A percentile compares a stretch with the other conserved stretches of the same genome.
These are phyloP conservation scores for Aspergillus avenaceus DNA, from an alignment of 495 filamentous ascomycete species.

Conservation along the genomic window DNA sequence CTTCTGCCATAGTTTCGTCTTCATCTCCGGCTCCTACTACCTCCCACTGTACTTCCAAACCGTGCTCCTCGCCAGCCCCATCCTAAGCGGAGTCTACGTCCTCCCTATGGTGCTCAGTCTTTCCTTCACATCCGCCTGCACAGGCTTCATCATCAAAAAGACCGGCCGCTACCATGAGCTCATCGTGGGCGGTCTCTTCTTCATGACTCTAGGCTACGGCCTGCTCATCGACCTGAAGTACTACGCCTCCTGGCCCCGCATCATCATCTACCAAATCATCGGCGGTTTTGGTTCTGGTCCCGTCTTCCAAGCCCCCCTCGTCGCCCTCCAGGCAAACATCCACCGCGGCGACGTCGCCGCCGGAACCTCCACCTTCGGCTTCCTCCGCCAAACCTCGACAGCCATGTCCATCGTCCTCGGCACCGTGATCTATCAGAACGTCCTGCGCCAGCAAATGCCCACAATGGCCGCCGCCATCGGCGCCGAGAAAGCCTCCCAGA, in stretches of 20 bases:
- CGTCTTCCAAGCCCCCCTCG: constrained; percentile 55
- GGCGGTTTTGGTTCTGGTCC: constrained; percentile 52
- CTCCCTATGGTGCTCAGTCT: constrained; percentile 70
- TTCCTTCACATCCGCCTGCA: constrained; percentile 58
- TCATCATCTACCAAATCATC: constrained; percentile 52
- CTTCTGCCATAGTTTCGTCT: constrained; percentile 67
- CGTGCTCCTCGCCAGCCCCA: constrained; percentile 66
- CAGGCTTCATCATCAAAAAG: constrained; percentile 70
- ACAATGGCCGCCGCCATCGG: constrained; percentile 34
- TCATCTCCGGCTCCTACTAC: constrained; percentile 71
- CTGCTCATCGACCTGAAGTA: constrained; percentile 46
- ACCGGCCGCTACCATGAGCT: constrained; percentile 51
- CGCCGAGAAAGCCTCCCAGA: constrained; percentile 21
- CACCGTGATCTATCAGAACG: constrained; percentile 55
- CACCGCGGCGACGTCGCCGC: constrained; percentile 48
- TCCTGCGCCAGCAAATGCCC: constrained; percentile 40
- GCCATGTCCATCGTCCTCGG: constrained; percentile 53
- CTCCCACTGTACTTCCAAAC: constrained; percentile 77
- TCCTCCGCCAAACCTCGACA: constrained; percentile 47
- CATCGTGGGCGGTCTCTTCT: constrained; percentile 45
- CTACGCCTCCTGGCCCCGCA: constrained; percentile 45
- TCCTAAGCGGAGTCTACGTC: constrained; percentile 75
- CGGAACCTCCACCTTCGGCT: constrained; percentile 49
- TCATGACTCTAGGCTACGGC: constrained; percentile 54
- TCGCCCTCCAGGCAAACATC: constrained; percentile 54